phyloP scores from a whole-genome alignment of 2,329 filamentous ascomycete species.

The Macrophomina tecta region DNA sequence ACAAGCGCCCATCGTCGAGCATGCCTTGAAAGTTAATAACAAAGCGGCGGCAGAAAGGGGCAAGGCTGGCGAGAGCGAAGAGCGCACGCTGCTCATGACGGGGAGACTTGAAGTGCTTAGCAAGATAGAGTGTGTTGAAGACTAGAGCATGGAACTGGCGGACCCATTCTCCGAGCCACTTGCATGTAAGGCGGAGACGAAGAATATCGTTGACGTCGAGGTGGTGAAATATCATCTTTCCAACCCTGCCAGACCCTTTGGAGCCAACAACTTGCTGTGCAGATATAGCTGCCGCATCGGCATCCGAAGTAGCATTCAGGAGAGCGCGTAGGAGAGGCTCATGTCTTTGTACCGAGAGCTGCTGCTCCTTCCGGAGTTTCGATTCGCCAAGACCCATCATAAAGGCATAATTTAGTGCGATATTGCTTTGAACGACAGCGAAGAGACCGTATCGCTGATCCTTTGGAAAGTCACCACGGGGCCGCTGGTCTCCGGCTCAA shows the following conservation, averaged over 20 bases:
- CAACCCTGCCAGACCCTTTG: neutral
- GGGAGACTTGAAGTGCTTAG: neutral
- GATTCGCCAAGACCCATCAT: neutral
- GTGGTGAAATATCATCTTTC: neutral
- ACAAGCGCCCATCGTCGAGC: neutral
- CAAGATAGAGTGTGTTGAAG: conserved; percentile 1
- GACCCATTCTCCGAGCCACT: conserved; percentile 14
- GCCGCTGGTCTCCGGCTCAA: neutral
- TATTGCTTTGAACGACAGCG: neutral
- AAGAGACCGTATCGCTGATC: neutral
- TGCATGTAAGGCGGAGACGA: conserved; percentile 1
- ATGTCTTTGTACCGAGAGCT: neutral
- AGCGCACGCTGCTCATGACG: neutral
- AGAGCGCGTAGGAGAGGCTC: neutral
- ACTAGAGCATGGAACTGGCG: neutral
- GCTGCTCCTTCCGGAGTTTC: neutral
- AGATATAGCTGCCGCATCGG: neutral
- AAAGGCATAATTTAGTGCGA: neutral
- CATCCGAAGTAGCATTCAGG: neutral
- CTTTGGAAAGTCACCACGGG: neutral
- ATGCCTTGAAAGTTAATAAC: neutral
- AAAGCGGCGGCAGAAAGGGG: conserved; percentile 11
- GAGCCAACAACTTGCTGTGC: neutral
- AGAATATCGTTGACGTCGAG: conserved; percentile 12
- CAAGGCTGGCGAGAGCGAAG: neutral